Conservation (phyloP, 768 basidiomycete species). For the Naematelia encephala region DNA sequence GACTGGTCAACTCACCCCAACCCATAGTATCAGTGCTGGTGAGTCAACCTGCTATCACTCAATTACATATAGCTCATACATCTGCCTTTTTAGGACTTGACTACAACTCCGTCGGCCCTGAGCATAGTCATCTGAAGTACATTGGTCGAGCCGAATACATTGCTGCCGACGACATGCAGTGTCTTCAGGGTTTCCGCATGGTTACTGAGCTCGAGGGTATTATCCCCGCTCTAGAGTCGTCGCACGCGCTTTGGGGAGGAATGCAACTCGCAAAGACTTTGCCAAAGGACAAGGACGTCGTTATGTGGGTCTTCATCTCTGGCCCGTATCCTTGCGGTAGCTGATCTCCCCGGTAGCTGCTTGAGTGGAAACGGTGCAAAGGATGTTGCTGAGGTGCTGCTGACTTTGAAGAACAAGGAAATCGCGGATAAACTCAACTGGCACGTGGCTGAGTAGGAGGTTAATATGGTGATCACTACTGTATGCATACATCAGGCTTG, state of each 20-base stretch:
- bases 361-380: constrained; percentile 95
- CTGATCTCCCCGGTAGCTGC: too few species aligned
- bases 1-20: constrained; percentile 91
- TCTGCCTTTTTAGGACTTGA: constrained; percentile 26
- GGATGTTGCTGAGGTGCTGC: constrained; percentile 91
- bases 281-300: constrained; percentile 78
- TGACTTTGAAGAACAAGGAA: constrained; percentile 65
- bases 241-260: constrained; percentile 93
- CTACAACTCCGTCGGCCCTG: constrained; percentile 76
- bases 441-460: constrained; percentile 60
- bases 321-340: background rate
- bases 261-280: constrained; percentile 78
- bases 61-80: background rate
- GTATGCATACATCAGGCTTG: background rate
- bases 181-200: constrained; percentile 84
- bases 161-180: constrained; percentile 88
- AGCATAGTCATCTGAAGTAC: constrained; percentile 97
- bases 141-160: constrained; percentile 89
- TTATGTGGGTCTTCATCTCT: constrained; percentile 66
- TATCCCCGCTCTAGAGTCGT: constrained; percentile 93
- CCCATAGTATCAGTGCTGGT: constrained; percentile 83
- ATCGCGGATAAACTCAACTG: constrained; percentile 94
- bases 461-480: background rate
- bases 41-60: constrained; percentile 13
- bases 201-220: constrained; percentile 93